phyloP scores from a whole-genome alignment of 768 basidiomycete genomes.

The Boletus sp. region DNA sequence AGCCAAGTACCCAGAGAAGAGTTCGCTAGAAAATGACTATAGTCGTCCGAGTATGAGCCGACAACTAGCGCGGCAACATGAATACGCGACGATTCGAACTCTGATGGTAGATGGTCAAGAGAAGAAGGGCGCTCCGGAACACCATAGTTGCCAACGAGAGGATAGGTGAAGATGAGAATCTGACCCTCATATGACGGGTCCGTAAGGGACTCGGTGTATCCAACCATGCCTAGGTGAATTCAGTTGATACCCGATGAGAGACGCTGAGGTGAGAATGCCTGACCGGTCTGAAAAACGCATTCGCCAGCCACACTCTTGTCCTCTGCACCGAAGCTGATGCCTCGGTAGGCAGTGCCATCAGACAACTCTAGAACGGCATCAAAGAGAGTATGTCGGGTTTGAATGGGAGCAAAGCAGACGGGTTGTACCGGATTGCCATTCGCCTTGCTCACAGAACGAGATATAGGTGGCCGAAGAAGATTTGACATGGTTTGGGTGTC shows the following conservation, averaged over 20 bases:
- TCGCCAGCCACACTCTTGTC: conserved; percentile 92
- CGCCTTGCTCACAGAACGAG: conserved; percentile 42
- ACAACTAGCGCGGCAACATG: conserved; percentile 91
- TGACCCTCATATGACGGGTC: conserved; percentile 99
- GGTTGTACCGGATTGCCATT: conserved; percentile 36
- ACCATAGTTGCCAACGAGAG: conserved; percentile 96
- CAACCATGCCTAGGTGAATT: conserved; percentile 83
- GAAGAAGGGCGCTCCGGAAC: conserved; percentile 68
- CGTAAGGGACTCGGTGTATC: conserved; percentile 96
- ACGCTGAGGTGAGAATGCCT: conserved; percentile 29
- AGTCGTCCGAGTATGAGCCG: conserved; percentile 91
- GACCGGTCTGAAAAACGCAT: conserved; percentile 99
- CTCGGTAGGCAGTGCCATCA: conserved; percentile 86
- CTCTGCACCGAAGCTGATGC: conserved; percentile 91
- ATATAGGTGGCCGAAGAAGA: conserved; percentile 42
- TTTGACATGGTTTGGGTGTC: conserved; percentile 15
- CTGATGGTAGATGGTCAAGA: conserved; percentile 57
- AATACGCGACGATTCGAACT: conserved; percentile 94
- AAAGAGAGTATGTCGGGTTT: conserved; percentile 20
- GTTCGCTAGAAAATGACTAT: conserved; percentile 89
- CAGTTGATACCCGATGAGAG: conserved; percentile 14
- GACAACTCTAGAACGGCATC: conserved; percentile 85
- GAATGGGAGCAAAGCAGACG: conserved; percentile 33
- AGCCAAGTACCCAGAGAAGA: conserved; percentile 91
- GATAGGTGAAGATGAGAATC: conserved; percentile 96